These are phyloP conservation scores for Theileria sp. DNA, from an alignment of 169 alveolate species.

Conservation along the genomic window DNA sequence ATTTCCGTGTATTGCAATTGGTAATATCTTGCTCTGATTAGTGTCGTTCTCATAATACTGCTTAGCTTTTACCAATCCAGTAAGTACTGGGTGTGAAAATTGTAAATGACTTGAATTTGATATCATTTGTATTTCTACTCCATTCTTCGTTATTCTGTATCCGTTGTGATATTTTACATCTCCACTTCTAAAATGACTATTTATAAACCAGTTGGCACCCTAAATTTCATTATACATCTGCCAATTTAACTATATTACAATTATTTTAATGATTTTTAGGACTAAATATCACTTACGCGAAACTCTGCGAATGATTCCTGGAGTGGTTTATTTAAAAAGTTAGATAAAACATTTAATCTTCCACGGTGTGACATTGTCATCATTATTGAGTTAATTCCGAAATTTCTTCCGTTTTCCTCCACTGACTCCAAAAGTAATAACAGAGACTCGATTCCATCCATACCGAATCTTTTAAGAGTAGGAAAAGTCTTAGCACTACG, in stretches of 20 bases:
- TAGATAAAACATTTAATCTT: constrained; percentile 87
- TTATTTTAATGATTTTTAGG: background rate
- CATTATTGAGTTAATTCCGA: constrained; percentile 82
- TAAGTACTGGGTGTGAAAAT: constrained; percentile 89
- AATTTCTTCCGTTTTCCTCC: constrained; percentile 29
- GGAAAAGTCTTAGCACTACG: constrained; percentile 75
- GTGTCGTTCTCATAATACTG: constrained; percentile 78
- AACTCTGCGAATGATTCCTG: constrained; percentile 87
- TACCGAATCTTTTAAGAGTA: constrained; percentile 91
- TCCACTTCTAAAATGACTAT: constrained; percentile 81
- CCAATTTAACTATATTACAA: background rate
- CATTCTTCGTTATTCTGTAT: constrained; percentile 72
- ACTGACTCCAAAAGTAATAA: constrained; percentile 81
- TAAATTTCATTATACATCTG: constrained; percentile 8
- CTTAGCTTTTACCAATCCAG: constrained; percentile 89
- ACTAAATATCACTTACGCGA: constrained; percentile 23
- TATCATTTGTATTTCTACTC: constrained; percentile 77
- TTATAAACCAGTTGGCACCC: constrained; percentile 75
- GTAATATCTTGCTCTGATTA: constrained; percentile 70
- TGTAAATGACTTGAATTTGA: constrained; percentile 94
- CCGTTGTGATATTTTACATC: constrained; percentile 95
- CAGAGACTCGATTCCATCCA: constrained; percentile 90
- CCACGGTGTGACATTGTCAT: constrained; percentile 97
- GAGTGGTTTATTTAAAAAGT: constrained; percentile 87
- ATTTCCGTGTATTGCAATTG: constrained; percentile 91